Percentiles rank a stretch among this genome's conserved stretches.
Conservation (phyloP, 1,284 basidiomycete species). For the Sporisorium iseilematis-ciliati region DNA sequence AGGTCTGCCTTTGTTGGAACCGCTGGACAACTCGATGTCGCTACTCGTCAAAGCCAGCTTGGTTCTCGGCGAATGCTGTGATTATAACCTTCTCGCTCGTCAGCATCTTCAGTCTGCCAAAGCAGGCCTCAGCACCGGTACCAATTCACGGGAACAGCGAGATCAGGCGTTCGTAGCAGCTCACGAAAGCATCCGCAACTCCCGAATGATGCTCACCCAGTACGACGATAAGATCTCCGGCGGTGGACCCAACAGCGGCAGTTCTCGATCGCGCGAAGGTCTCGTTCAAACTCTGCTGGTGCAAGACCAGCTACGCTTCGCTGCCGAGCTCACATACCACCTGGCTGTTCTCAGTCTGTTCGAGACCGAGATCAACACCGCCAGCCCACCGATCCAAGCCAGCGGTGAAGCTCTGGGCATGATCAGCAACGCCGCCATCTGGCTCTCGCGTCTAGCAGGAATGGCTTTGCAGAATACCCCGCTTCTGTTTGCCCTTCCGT, state of each 20-base stretch:
- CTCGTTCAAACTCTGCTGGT: slow-evolving; percentile 12
- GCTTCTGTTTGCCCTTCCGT: slow-evolving; percentile 18
- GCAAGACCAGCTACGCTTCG: slow-evolving; percentile 28
- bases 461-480: slow-evolving; percentile 16
- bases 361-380: slow-evolving; percentile 24
- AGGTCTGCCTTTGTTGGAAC: slow-evolving; percentile 17
- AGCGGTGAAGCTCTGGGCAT: slow-evolving; percentile 17
- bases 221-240: slow-evolving; percentile 20
- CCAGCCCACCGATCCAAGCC: background rate
- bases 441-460: slow-evolving; percentile 33
- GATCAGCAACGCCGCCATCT: slow-evolving; percentile 30
- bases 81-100: slow-evolving; percentile 11
- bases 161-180: slow-evolving; percentile 15
- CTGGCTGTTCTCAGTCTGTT: slow-evolving; percentile 29
- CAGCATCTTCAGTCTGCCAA: background rate
- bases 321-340: slow-evolving; percentile 34
- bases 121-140: background rate
- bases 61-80: slow-evolving; percentile 35
- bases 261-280: slow-evolving; percentile 10
- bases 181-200: slow-evolving; percentile 31
- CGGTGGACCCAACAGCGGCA: slow-evolving; percentile 1
- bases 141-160: background rate
- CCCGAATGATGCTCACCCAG: slow-evolving; percentile 33
- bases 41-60: slow-evolving; percentile 27
- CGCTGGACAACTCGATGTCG: slow-evolving; percentile 21